Base-by-base conservation (phyloP, 805 yeast genomes). In the Tetrapisispora iriomotensis region DNA sequence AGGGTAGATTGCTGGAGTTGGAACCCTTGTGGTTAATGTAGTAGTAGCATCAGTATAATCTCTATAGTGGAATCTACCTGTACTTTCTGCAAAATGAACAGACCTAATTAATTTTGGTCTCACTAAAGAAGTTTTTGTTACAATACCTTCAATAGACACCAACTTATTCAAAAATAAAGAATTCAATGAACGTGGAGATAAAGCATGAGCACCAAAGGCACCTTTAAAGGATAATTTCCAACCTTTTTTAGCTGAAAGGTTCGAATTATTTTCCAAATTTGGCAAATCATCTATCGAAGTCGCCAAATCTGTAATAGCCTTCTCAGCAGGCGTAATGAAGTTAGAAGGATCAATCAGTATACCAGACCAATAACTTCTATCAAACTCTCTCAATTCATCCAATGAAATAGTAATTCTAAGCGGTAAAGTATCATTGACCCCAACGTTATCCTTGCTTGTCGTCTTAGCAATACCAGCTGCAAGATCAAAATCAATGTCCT, bases 1-100 rank as follows among this genome's bases (percentile, higher is more conserved):
- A 17, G 97, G 97, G 55, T 86, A 92, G 3, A 82, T 78, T 0
- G 94, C 87, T 3, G 92, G 76, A 0, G 94, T 79, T 25, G 62
- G 61, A 14, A 56, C 51, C n/a, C 50, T 47, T 8, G 64, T 54
- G 7, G 61, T 54, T 22, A 90, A 81, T 18, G 94, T 79, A 4
- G 95, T 86, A 6, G 96, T 85, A 47, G 85, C 87, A 60, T 92
- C 98, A 39, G 85, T 75, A 60, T 90, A 92, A 53, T 86, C 95
- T 62, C 96, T 74, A 43, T 94, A 84, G 56, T 85, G 88, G 60
- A 88, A 88, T 45, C 82, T 72, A 19, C 82, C 80, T 1, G 94
- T 82, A 29, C 73, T 73, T 42, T 86, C 95, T 45, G 94, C 86
- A 59, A 83, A 90, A 64, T 90, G 97, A 22, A 92, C 95, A 9